Evolutionary conservation across 73 alveolate species (phyloP).

Genomic region (Paramecium primaurelia): DNA sequence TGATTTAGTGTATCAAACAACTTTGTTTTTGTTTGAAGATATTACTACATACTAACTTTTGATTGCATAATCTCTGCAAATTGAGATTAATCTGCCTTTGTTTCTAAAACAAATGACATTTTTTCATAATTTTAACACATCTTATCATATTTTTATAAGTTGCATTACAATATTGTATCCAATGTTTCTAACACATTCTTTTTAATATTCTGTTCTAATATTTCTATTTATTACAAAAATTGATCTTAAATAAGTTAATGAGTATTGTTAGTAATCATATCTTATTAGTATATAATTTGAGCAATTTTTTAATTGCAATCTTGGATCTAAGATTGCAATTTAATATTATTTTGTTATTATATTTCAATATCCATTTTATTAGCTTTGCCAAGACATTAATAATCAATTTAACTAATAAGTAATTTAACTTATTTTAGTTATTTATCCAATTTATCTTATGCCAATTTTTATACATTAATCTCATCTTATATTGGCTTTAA

Average conservation of each 20-base stretch:
- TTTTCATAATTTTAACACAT: background rate
- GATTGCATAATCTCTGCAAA: background rate
- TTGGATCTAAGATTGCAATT: background rate
- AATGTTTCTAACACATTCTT: background rate
- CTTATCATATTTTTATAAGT: background rate
- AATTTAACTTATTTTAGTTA: background rate
- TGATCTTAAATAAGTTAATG: background rate
- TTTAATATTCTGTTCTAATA: background rate
- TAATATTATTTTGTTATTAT: background rate
- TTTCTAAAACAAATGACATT: background rate
- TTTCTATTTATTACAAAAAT: background rate
- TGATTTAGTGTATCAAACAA: background rate
- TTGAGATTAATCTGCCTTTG: background rate
- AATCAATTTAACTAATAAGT: background rate
- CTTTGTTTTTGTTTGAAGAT: background rate
- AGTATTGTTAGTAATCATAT: background rate
- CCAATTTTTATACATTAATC: background rate
- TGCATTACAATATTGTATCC: background rate
- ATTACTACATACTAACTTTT: background rate
- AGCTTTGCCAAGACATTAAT: background rate
- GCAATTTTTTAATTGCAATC: background rate
- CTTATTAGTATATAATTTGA: background rate
- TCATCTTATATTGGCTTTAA: background rate
- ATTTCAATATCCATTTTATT: constrained; percentile 3
- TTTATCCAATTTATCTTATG: background rate